Percentiles rank a stretch among this genome's conserved stretches.
phyloP scores from a whole-genome alignment of 208 protist species.

The Acanthamoeba rhysodes region DNA sequence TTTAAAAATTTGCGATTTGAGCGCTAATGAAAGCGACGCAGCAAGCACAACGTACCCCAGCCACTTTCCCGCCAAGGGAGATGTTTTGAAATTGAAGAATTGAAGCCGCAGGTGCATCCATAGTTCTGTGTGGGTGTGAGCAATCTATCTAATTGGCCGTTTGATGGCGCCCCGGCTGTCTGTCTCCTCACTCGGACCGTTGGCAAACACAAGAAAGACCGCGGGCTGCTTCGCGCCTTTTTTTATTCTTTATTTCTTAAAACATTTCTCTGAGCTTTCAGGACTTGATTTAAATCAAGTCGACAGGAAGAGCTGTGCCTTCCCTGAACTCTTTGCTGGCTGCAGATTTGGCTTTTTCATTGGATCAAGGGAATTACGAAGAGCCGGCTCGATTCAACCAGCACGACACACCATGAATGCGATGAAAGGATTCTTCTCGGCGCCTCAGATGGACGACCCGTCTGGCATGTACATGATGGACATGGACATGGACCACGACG shows the following conservation, averaged over 20 bases:
- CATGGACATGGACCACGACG: slow-evolving; percentile 48
- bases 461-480: slow-evolving; percentile 53
- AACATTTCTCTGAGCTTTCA: background rate
- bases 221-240: background rate
- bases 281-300: too few relatives aligned
- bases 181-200: background rate
- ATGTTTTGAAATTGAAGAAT: slow-evolving; percentile 63
- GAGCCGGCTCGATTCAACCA: background rate
- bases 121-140: background rate
- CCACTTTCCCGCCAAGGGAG: slow-evolving; percentile 47
- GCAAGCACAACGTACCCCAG: background rate
- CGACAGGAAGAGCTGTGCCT: background rate
- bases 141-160: background rate
- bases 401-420: background rate
- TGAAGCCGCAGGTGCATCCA: slow-evolving; percentile 1
- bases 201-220: background rate
- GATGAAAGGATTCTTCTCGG: slow-evolving; percentile 53
- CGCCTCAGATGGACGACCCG: slow-evolving; percentile 33
- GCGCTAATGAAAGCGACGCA: background rate
- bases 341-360: background rate
- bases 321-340: background rate
- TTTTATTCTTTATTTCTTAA: background rate
- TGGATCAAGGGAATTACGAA: background rate
- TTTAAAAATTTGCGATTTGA: background rate
- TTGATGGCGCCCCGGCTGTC: background rate